phyloP scores from a whole-genome alignment of 2,329 filamentous ascomycete species.

The Venturia pyrina region DNA sequence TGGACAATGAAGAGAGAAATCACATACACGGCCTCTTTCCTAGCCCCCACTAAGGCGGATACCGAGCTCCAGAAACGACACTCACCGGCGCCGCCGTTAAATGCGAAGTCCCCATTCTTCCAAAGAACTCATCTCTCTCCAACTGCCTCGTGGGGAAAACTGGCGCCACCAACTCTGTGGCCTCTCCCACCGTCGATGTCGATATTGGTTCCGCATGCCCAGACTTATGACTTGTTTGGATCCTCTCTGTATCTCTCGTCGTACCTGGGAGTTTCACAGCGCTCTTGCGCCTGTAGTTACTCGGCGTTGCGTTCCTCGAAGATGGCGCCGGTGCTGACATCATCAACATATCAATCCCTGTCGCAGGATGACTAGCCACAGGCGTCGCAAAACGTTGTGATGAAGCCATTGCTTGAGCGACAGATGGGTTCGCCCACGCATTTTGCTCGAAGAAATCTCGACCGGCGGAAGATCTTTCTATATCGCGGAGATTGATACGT shows the following conservation, averaged over 20 bases:
- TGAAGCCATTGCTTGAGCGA: constrained; percentile 50
- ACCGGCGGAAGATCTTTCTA: constrained; percentile 40
- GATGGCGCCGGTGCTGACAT: constrained; percentile 5
- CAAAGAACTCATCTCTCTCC: not conserved
- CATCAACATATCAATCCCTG: constrained; percentile 16
- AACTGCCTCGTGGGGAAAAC: not conserved
- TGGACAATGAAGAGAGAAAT: not conserved
- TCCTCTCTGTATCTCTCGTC: not conserved
- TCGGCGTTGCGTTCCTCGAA: not conserved
- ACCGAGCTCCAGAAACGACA: not conserved
- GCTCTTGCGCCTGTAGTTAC: not conserved
- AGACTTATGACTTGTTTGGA: not conserved
- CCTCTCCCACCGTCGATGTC: not conserved
- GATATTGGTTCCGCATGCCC: not conserved
- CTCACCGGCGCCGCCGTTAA: not conserved
- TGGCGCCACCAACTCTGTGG: not conserved
- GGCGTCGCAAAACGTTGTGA: constrained; percentile 18
- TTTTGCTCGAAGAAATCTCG: constrained; percentile 53
- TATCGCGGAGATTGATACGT: constrained; percentile 7
- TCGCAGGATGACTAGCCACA: constrained; percentile 14
- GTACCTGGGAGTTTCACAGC: not conserved
- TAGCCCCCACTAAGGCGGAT: not conserved
- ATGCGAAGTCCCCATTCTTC: not conserved
- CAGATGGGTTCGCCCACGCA: constrained; percentile 65
- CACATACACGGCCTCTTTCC: not conserved